Evolutionary conservation across 345 rosid species (phyloP).

Genomic region (Anacardium occidentale): DNA sequence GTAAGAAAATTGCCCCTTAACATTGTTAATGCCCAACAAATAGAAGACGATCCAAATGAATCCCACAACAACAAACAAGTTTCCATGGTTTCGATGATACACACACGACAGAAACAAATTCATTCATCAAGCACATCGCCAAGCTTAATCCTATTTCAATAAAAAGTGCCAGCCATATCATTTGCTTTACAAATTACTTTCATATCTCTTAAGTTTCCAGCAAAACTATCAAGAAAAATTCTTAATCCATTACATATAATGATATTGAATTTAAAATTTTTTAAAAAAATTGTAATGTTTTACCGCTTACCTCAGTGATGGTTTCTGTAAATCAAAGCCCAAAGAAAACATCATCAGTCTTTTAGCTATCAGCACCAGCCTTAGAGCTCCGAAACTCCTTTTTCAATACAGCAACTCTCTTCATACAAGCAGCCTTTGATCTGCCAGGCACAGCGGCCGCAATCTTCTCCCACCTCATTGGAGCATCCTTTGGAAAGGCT

Average conservation of each 20-base stretch:
- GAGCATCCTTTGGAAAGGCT: slow-evolving; percentile 67
- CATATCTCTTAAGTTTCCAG: not conserved
- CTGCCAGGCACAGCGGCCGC: slow-evolving; percentile 84
- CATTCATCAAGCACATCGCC: not conserved
- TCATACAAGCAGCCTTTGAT: slow-evolving; percentile 77
- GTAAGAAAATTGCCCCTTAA: not conserved
- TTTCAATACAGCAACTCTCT: slow-evolving; percentile 79
- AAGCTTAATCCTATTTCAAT: not conserved
- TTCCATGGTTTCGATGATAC: not conserved
- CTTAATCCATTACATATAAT: not conserved
- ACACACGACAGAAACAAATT: too few relatives aligned
- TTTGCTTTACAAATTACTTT: not conserved
- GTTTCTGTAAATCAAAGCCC: not conserved
- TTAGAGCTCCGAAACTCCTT: slow-evolving; percentile 74
- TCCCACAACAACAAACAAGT: too few relatives aligned
- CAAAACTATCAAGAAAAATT: slow-evolving; percentile 7
- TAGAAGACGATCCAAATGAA: not conserved
- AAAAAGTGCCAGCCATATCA: not conserved
- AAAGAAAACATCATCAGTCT: not conserved
- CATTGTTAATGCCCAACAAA: not conserved
- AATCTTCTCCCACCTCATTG: slow-evolving; percentile 97
- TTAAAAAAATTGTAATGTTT: not conserved
- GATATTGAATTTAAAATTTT: not conserved
- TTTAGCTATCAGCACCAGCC: slow-evolving; percentile 47
- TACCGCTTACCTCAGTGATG: slow-evolving; percentile 16